Evolutionary conservation across 2,329 filamentous ascomycete species (phyloP).

Genomic region (Curvularia lunata): DNA sequence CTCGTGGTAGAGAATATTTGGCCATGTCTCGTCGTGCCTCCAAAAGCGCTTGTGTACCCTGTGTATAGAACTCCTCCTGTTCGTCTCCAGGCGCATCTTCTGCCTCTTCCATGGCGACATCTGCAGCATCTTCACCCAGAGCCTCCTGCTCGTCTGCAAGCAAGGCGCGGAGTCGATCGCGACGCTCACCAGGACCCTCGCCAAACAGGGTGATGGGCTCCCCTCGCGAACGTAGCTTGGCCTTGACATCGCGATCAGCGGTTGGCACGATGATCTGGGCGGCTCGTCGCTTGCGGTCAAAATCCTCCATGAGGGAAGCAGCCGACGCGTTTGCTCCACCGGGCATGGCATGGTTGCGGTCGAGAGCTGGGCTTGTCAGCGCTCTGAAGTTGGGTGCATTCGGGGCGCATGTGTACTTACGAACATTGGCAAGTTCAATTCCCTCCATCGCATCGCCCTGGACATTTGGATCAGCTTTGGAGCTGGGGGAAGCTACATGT

Average conservation of each 20-base stretch:
- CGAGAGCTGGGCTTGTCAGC: slow-evolving; percentile 57
- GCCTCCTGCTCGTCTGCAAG: slow-evolving; percentile 75
- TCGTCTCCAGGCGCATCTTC: slow-evolving; percentile 63
- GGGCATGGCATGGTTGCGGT: slow-evolving; percentile 85
- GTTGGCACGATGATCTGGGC: slow-evolving; percentile 92
- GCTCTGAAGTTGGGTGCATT: neutral
- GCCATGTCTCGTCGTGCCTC: slow-evolving; percentile 81
- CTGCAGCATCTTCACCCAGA: slow-evolving; percentile 56
- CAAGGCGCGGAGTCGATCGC: slow-evolving; percentile 84
- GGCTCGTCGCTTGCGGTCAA: slow-evolving; percentile 87
- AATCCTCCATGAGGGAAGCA: slow-evolving; percentile 83
- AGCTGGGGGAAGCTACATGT: slow-evolving; percentile 1
- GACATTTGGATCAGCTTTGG: slow-evolving; percentile 16
- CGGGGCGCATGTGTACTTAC: slow-evolving; percentile 54
- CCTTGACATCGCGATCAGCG: slow-evolving; percentile 85
- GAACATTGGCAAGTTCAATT: slow-evolving; percentile 68
- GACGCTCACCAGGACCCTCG: slow-evolving; percentile 82
- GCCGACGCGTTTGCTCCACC: slow-evolving; percentile 79
- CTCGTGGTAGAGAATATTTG: slow-evolving; percentile 80
- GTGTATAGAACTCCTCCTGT: slow-evolving; percentile 89
- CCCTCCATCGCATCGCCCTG: slow-evolving; percentile 62
- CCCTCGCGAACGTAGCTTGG: slow-evolving; percentile 73
- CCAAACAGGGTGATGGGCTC: slow-evolving; percentile 95
- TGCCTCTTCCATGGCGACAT: slow-evolving; percentile 59
- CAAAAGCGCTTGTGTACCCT: slow-evolving; percentile 75